Evolutionary conservation across 768 basidiomycete species (phyloP).

Genomic region (Amanita subjunquillea): DNA sequence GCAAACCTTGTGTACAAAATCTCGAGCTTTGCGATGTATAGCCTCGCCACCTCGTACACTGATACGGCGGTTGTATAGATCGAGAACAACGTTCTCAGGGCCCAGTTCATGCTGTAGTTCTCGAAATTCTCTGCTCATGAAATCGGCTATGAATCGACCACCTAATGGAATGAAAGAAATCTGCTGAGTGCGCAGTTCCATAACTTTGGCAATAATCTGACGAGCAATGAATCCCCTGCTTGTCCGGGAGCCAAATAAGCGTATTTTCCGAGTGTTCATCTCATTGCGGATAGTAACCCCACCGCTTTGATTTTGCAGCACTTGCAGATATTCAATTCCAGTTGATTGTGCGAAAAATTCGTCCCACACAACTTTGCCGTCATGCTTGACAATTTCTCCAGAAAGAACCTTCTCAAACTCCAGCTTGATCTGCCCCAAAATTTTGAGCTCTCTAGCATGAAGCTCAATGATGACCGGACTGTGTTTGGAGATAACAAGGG

Average conservation of each 20-base stretch:
- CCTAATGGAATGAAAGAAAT: slow-evolving; percentile 36
- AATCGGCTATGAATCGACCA: slow-evolving; percentile 31
- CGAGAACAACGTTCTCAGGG: slow-evolving; percentile 42
- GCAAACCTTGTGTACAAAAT: slow-evolving; percentile 31
- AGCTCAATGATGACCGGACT: slow-evolving; percentile 31
- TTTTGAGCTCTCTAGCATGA: slow-evolving; percentile 35
- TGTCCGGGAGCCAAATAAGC: slow-evolving; percentile 40
- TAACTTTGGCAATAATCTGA: slow-evolving; percentile 37
- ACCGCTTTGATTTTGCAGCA: slow-evolving; percentile 26
- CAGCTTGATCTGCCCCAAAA: slow-evolving; percentile 45
- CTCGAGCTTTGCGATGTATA: slow-evolving; percentile 18
- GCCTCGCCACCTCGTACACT: slow-evolving; percentile 44
- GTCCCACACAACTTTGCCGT: slow-evolving; percentile 55
- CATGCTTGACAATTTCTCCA: slow-evolving; percentile 46
- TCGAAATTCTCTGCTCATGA: slow-evolving; percentile 35
- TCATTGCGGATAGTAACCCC: slow-evolving; percentile 36
- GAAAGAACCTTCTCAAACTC: slow-evolving; percentile 52
- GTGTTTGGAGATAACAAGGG: slow-evolving; percentile 14
- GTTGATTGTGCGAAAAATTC: slow-evolving; percentile 37
- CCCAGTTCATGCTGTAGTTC: slow-evolving; percentile 42
- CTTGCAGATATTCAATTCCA: slow-evolving; percentile 34
- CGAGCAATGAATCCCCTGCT: slow-evolving; percentile 29
- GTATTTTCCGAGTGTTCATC: slow-evolving; percentile 29
- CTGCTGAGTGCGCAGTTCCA: slow-evolving; percentile 30
- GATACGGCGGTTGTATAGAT: slow-evolving; percentile 32